phyloP scores from a whole-genome alignment of 2,329 filamentous ascomycete species.

The Graphilbum ipis-grandicollis region DNA sequence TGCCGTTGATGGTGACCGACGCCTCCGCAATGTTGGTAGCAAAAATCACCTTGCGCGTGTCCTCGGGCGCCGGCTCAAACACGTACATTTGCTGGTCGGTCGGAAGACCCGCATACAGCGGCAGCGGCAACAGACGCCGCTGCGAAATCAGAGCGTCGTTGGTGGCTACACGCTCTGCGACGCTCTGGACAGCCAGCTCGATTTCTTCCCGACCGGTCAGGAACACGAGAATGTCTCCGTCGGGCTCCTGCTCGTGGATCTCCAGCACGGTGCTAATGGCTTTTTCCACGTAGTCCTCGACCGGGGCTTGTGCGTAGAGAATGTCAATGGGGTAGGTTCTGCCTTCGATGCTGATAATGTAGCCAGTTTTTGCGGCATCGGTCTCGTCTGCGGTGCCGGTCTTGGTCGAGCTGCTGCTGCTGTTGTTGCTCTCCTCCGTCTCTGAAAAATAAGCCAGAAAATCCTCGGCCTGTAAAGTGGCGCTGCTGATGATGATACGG shows the following conservation, averaged over 20 bases:
- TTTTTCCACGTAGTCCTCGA: conserved; percentile 74
- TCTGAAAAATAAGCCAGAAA: conserved; percentile 63
- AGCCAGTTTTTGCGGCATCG: conserved; percentile 20
- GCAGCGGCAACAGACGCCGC: conserved; percentile 46
- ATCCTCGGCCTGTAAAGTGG: conserved; percentile 76
- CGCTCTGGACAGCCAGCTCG: conserved; percentile 59
- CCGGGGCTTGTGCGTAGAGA: conserved; percentile 59
- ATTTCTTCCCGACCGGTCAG: conserved; percentile 90
- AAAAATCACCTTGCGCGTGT: conserved; percentile 79
- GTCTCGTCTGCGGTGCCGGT: conserved; percentile 10
- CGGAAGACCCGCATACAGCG: conserved; percentile 75
- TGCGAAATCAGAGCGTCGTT: conserved; percentile 32
- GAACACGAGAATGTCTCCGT: conserved; percentile 83
- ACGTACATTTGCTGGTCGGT: conserved; percentile 91
- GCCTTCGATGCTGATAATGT: conserved; percentile 73
- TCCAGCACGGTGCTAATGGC: conserved; percentile 72
- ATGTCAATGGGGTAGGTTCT: conserved; percentile 79
- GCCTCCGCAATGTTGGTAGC: conserved; percentile 95
- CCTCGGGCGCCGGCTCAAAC: conserved; percentile 67
- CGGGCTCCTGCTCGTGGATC: conserved; percentile 64
- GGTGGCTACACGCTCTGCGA: conserved; percentile 51
- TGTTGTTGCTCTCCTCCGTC: conserved; percentile 15
- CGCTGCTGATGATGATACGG: conserved; percentile 80
- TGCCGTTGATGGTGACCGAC: conserved; percentile 83
- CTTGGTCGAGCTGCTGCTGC: background rate